Conservation (phyloP, 2,329 filamentous ascomycete genomes). For the Clonostachys solani region DNA sequence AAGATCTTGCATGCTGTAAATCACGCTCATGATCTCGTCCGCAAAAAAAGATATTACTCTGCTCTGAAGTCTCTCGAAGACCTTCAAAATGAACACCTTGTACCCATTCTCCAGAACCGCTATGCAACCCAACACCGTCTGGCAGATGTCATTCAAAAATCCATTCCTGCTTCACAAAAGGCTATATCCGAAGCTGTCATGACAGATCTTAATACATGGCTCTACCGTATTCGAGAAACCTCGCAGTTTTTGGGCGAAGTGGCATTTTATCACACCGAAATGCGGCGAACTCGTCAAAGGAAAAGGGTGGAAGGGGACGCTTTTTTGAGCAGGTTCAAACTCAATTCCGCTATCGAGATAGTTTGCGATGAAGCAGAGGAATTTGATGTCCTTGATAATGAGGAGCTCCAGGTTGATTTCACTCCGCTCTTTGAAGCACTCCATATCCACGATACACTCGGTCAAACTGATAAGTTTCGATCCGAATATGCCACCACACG, state of each 20-base stretch:
- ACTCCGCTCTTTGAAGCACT: constrained; percentile 90
- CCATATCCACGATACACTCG: constrained; percentile 93
- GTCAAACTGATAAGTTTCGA: constrained; percentile 87
- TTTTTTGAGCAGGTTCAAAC: constrained; percentile 76
- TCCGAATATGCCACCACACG: constrained; percentile 89
- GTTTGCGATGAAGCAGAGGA: constrained; percentile 95
- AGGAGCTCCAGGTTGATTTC: constrained; percentile 92
- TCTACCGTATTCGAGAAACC: constrained; percentile 90
- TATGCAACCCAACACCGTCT: constrained; percentile 94
- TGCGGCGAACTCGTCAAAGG: constrained; percentile 77
- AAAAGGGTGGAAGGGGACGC: constrained; percentile 73
- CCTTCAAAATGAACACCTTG: constrained; percentile 88
- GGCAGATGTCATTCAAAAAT: constrained; percentile 92
- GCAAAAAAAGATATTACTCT: constrained; percentile 92
- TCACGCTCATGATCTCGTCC: constrained; percentile 85
- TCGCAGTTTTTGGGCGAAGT: constrained; percentile 96
- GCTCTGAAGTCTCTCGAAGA: constrained; percentile 92
- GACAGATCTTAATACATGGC: constrained; percentile 94
- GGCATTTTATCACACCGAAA: constrained; percentile 92
- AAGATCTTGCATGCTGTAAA: constrained; percentile 92
- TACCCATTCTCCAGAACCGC: constrained; percentile 67
- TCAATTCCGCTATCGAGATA: constrained; percentile 94
- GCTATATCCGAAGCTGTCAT: constrained; percentile 96
- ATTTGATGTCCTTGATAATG: constrained; percentile 92
- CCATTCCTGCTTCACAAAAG: constrained; percentile 87